Evolutionary conservation across 768 basidiomycete genomes (phyloP), one percentile per base, ranked within the genome.

Genomic region (Grammothele lineata): DNA sequence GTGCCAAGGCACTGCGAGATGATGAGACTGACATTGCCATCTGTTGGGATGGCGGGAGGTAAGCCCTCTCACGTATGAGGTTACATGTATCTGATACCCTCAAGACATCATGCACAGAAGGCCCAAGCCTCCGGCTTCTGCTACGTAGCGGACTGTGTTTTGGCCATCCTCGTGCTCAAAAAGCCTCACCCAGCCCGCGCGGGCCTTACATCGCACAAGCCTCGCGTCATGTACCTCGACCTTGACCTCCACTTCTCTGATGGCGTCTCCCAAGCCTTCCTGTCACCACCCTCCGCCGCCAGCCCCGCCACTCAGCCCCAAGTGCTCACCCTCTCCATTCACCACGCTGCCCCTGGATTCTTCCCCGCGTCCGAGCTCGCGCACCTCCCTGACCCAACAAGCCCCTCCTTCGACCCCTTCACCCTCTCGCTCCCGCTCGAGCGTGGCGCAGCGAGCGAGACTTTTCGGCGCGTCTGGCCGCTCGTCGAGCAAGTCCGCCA

Each of bases 241-340:
- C 68, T 97, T 8, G 94, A 97, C 62, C 72, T 96, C 3, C 94
- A 97, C 62, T 92, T 90, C 57, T 88, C 87, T 4, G 92, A 96
- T 58, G 92, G 80, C 0, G 91, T 94, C 37, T 85, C 87, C 0
- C 76, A 86, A 32, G 89, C 92, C 0, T 89, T 92, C 60, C 64
- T 73, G 47, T 66, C 70, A 8, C n/a, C n/a, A n/a, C 27, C 8
- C 1, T 66, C 74, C 1, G 56, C 57, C 19, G 64, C 69, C 1
- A 57, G 68, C 8, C 55, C 53, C 19, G 48, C 51, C 12, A 14
- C 6, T 11, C 66, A 72, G 1, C 52, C 60, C 50, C 68, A 58
- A 41, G 51, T 68, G 32, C 54, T 67, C 23, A 93, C 90, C 2
- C 61, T 96, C 40, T 94, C 92, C 18, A 71, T 95, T 22, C 94